phyloP scores from a whole-genome alignment of 1,139 yeast species.

The Suhomyces bolitotheri region DNA sequence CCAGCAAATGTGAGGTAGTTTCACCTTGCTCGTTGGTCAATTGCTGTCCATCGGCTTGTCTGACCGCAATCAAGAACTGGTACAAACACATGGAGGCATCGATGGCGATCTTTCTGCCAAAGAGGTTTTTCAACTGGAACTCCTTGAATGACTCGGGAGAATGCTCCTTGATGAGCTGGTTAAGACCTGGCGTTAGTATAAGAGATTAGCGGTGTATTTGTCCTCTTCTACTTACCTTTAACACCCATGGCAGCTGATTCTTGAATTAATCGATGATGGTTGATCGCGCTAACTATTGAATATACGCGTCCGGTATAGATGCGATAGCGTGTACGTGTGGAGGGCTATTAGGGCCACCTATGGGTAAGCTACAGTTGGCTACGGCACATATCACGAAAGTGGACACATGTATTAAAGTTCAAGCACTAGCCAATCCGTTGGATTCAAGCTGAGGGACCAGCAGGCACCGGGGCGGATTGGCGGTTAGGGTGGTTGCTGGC shows the following conservation, averaged over 20 bases:
- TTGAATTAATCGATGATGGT: neutral
- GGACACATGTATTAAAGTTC: conserved; percentile 1
- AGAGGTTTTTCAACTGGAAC: conserved; percentile 78
- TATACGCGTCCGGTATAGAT: conserved; percentile 3
- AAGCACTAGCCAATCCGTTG: conserved; percentile 14
- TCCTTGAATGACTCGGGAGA: conserved; percentile 81
- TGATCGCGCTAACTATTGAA: too few relatives aligned
- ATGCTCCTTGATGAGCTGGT: conserved; percentile 79
- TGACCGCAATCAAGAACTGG: conserved; percentile 91
- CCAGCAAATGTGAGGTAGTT: conserved; percentile 93
- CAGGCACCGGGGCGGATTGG: conserved; percentile 21
- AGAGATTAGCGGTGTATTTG: too few relatives aligned
- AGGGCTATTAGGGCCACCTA: too few relatives aligned
- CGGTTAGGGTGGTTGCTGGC: conserved; percentile 49
- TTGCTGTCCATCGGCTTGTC: conserved; percentile 97
- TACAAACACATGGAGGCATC: conserved; percentile 89
- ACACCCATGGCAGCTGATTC: conserved; percentile 88
- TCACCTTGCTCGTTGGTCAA: conserved; percentile 86
- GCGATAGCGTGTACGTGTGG: neutral
- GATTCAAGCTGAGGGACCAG: conserved; percentile 7
- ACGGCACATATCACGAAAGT: neutral
- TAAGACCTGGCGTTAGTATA: conserved; percentile 55
- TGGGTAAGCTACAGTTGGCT: neutral
- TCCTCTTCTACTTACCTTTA: conserved; percentile 51
- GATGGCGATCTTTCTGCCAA: conserved; percentile 94